Base-by-base conservation (phyloP, 805 yeast species). In the Candida palmyrensis region DNA sequence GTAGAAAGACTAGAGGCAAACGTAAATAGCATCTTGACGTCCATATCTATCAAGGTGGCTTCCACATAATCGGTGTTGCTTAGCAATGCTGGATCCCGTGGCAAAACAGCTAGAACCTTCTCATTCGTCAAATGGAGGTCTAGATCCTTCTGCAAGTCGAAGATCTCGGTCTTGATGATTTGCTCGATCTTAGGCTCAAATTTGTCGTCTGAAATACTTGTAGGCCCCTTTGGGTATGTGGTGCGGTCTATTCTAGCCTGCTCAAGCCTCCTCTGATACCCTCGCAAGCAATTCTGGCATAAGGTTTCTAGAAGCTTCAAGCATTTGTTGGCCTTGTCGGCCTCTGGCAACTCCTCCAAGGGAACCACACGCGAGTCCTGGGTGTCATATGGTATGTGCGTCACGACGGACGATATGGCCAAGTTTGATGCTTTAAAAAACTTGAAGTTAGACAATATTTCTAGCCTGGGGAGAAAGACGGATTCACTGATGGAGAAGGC, bases 321-420 rank as follows among this genome's bases (percentile, higher is more conserved):
- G 32, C 68, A 58, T 30, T 47, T 49, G 3, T 40, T 26, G 2
- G 62, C 57, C 3, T 38, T 29, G 2, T 45, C 38, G 2, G 42
- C 31, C 3, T 48, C 25, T 3, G 71, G 68, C 15, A 63, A 43
- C 5, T 51, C 56, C 10, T 43, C 39, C 20, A 66, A 48, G 1
- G 68, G 58, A 6, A 39, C 44, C 3, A 59, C 53, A 2, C 55
- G 29, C 44, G 56, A 20, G 54, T 70, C 57, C 43, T 55, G 51
- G 43, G 63, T 34, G 48, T 62, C 52, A 57, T 68, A 59, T 31
- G 77, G 62, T 47, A 73, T 53, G 54, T 71, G 62, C 2, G 56
- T 47, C 2, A 56, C 53, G 1, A 45, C 40, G 1, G 36, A 21
- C 2, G 67, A 51, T 3, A 63, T 49, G 18, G 44, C 44, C 9